Evolutionary conservation across 441 rosid genomes (phyloP), one percentile per base, ranked within the genome.

Genomic region (Pelargonium cotyledonis): DNA sequence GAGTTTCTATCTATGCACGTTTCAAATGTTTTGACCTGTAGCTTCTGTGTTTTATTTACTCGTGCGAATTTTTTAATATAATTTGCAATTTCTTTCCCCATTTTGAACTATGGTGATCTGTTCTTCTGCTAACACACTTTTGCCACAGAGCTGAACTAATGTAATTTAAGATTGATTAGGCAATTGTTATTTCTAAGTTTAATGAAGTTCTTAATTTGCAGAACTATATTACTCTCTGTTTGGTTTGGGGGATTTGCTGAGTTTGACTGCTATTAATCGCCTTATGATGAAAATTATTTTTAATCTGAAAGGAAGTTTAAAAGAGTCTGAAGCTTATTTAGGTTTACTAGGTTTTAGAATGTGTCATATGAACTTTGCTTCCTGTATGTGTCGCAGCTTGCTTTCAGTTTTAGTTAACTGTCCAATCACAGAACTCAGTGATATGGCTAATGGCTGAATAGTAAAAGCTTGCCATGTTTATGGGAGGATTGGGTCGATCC

Each of bases 1-100:
- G 76, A 85, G 95, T 82, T 65, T 40, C 19, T 53, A 6, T 9
- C 16, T n/a, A 51, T 53, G 8, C 12, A 15, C 21, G 15, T 53
- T 53, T 53, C 15, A 2, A 49, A 11, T 49, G n/a, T 12, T 53
- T 2, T 18, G 21, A n/a, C 21, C 15, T n/a, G 60, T 53, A 4
- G 8, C 16, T 53, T 53, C 60, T 15, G 21, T 70, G 43, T 47
- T 11, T 62, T 68, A 4, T 26, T 35, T 41, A 26, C 38, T 31
- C 38, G 5, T 31, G 2, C 2, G 38, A 31, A 31, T 31, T 31
- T 4, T 31, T 31, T 2, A 31, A 31, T 31, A 31, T 31, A 31
- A 31, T 31, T 31, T 31, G 38, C 38, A 31, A 31, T 31, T 31
- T 31, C 38, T 31, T 31, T 43, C 46, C 11, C 46, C 11, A 3